phyloP scores from a whole-genome alignment of 2,329 filamentous ascomycete genomes.

The Fusarium pseudonygamai region DNA sequence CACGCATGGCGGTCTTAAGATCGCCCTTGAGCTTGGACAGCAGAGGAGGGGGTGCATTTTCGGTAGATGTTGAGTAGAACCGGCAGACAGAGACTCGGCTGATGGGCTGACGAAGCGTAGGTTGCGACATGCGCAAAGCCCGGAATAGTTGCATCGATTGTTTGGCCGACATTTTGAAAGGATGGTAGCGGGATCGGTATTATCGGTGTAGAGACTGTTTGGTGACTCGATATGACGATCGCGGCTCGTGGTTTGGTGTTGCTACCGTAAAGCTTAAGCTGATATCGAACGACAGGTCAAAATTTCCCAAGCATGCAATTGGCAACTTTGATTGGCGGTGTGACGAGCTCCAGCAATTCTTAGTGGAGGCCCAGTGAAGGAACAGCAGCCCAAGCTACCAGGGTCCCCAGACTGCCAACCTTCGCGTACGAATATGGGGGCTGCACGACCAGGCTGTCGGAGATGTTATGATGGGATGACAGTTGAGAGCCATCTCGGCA shows the following conservation, averaged over 20 bases:
- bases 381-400: slow-evolving; percentile 5
- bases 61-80: slow-evolving; percentile 48
- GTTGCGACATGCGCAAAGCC: slow-evolving; percentile 37
- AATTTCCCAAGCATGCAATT: slow-evolving; percentile 41
- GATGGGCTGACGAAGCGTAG: slow-evolving; percentile 24
- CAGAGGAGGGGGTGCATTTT: slow-evolving; percentile 56
- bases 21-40: slow-evolving; percentile 66
- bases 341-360: slow-evolving; percentile 12
- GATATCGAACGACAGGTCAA: slow-evolving; percentile 30
- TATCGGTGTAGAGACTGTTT: neutral
- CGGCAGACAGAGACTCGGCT: slow-evolving; percentile 33
- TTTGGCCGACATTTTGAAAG: slow-evolving; percentile 38
- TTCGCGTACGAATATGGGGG: neutral
- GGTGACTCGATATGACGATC: slow-evolving; percentile 20
- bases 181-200: neutral
- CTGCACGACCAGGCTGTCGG: slow-evolving; percentile 7
- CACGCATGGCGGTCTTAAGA: slow-evolving; percentile 72
- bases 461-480: neutral
- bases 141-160: slow-evolving; percentile 37
- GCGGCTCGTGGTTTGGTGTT: slow-evolving; percentile 4
- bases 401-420: slow-evolving; percentile 14
- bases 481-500: neutral
- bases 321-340: slow-evolving; percentile 32
- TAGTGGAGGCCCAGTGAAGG: neutral
- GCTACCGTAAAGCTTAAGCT: slow-evolving; percentile 15